These are phyloP conservation scores for Pichia deserticola DNA, from an alignment of 805 yeast species.

Conservation along the genomic window DNA sequence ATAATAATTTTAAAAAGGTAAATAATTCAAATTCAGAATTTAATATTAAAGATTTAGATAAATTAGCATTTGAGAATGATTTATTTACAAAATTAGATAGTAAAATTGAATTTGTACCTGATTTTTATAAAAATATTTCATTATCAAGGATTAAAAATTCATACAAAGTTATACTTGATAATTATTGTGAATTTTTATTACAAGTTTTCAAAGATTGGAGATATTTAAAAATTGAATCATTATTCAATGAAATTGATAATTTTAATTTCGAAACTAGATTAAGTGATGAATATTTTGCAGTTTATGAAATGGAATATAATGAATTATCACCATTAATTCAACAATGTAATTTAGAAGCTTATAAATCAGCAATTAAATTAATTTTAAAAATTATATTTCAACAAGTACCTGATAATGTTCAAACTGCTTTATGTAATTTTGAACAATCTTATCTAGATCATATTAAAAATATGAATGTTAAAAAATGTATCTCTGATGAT, in stretches of 20 bases:
- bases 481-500: constrained; percentile 41
- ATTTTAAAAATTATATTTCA: constrained; percentile 56
- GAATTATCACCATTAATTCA: constrained; percentile 45
- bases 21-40: no score
- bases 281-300: constrained; percentile 29
- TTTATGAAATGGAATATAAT: not conserved
- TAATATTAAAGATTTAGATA: not conserved
- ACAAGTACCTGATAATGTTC: constrained; percentile 50
- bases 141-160: not conserved
- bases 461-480: constrained; percentile 37
- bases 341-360: constrained; percentile 59
- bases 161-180: not conserved
- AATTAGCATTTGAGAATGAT: constrained; percentile 12
- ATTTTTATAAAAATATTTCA: not conserved
- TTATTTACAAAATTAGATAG: constrained; percentile 1
- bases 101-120: constrained; percentile 1
- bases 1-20: not conserved
- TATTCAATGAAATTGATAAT: constrained; percentile 45
- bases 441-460: constrained; percentile 41
- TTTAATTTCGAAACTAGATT: constrained; percentile 35
- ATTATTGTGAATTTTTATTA: constrained; percentile 44
- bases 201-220: constrained; percentile 58
- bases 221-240: constrained; percentile 55
- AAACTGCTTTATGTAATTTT: constrained; percentile 47
- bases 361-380: constrained; percentile 46